Conservation (phyloP, 305 asterid genomes). For the Fraxinus albicans region DNA sequence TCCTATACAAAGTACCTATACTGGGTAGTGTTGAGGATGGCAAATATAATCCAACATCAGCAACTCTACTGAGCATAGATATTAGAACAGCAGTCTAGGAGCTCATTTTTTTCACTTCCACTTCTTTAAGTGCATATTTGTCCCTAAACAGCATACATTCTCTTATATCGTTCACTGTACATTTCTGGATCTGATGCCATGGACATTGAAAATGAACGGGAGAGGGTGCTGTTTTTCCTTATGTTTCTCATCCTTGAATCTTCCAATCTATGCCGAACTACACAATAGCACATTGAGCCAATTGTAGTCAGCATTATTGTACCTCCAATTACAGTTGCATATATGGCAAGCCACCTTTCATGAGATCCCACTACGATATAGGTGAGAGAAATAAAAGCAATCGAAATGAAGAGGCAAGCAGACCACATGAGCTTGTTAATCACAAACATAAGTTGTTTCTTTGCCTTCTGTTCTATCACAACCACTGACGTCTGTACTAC, state of each 20-base stretch:
- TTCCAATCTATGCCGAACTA: slow-evolving; percentile 42
- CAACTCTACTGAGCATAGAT: neutral
- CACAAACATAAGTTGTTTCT: slow-evolving; percentile 41
- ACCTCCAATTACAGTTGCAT: slow-evolving; percentile 40
- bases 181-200: slow-evolving; percentile 38
- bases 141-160: slow-evolving; percentile 47
- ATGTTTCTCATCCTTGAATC: slow-evolving; percentile 41
- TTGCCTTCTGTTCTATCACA: slow-evolving; percentile 47
- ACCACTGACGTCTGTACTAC: slow-evolving; percentile 54
- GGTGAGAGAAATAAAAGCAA: slow-evolving; percentile 44
- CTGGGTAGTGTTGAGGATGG: neutral
- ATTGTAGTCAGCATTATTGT: slow-evolving; percentile 45
- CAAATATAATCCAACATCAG: neutral
- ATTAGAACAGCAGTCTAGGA: neutral
- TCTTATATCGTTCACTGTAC: slow-evolving; percentile 34
- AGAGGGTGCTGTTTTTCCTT: slow-evolving; percentile 39
- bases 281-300: slow-evolving; percentile 49
- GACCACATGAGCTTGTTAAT: slow-evolving; percentile 58
- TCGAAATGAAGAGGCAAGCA: slow-evolving; percentile 49
- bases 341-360: slow-evolving; percentile 45
- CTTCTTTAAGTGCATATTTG: neutral
- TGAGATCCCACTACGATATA: slow-evolving; percentile 43
- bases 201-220: slow-evolving; percentile 43
- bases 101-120: neutral
- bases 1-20: slow-evolving; percentile 3